Evolutionary conservation across 2,329 filamentous ascomycete genomes (phyloP).

Genomic region (Simplicillium aogashimaense): DNA sequence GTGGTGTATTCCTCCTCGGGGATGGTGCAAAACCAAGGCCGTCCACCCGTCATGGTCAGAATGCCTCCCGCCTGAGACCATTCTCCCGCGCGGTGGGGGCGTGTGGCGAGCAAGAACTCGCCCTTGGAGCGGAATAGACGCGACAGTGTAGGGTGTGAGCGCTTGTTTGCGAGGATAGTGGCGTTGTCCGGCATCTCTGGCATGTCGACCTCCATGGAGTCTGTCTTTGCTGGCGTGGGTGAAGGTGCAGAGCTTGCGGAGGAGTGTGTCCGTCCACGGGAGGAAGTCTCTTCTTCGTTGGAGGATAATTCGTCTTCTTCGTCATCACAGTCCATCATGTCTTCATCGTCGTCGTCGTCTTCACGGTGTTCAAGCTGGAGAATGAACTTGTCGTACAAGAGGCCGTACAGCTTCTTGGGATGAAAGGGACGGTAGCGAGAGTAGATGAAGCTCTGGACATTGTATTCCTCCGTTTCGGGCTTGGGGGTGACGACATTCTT

Average conservation of each 20-base stretch:
- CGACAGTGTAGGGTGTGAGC: slow-evolving; percentile 37
- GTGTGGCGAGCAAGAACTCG: slow-evolving; percentile 48
- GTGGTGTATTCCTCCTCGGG: slow-evolving; percentile 39
- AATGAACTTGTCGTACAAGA: slow-evolving; percentile 39
- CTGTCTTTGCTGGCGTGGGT: slow-evolving; percentile 8
- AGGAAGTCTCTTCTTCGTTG: slow-evolving; percentile 1
- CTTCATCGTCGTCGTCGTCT: slow-evolving; percentile 23
- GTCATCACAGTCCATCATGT: slow-evolving; percentile 11
- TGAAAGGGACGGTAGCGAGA: slow-evolving; percentile 45
- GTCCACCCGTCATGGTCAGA: slow-evolving; percentile 47
- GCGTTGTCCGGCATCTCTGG: slow-evolving; percentile 25
- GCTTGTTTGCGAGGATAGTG: slow-evolving; percentile 44
- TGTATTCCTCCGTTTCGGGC: slow-evolving; percentile 65
- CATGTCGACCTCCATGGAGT: slow-evolving; percentile 12
- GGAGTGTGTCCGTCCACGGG: slow-evolving; percentile 3
- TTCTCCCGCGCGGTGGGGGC: slow-evolving; percentile 42
- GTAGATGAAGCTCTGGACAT: slow-evolving; percentile 63
- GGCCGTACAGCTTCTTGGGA: slow-evolving; percentile 31
- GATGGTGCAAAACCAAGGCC: slow-evolving; percentile 50
- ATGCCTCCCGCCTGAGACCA: slow-evolving; percentile 58
- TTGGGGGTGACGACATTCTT: slow-evolving; percentile 50
- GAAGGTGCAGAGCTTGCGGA: slow-evolving; percentile 9
- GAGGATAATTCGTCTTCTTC: slow-evolving; percentile 14
- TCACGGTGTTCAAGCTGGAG: slow-evolving; percentile 34
- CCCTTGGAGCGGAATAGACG: slow-evolving; percentile 55